Conservation (phyloP, 2,329 filamentous ascomycete genomes). For the Ophiostoma tasmaniense region DNA sequence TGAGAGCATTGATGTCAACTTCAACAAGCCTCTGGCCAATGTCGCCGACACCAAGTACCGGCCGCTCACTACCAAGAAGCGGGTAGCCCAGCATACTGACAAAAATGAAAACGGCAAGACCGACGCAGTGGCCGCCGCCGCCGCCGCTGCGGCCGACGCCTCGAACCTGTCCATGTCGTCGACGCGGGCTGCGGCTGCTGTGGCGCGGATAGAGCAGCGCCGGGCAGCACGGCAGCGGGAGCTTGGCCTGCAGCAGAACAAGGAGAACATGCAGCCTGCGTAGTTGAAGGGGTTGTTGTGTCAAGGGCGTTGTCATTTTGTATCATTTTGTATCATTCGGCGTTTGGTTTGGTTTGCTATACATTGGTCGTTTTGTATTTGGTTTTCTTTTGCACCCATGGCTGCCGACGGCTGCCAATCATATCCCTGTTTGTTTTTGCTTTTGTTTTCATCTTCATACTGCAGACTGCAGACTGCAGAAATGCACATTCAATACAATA, state of each 20-base stretch:
- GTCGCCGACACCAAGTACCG: neutral
- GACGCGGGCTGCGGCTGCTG: constrained; percentile 44
- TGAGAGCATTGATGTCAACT: neutral
- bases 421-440: neutral
- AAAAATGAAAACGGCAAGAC: neutral
- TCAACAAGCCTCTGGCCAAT: neutral
- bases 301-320: neutral
- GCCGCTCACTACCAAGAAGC: neutral
- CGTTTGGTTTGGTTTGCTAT: neutral
- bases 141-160: constrained; percentile 9
- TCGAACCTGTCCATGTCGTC: constrained; percentile 39
- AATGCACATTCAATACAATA: neutral
- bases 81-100: neutral
- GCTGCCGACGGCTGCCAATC: neutral
- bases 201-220: constrained; percentile 46
- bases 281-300: neutral
- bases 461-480: neutral
- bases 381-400: neutral
- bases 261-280: constrained; percentile 44
- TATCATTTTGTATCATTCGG: neutral
- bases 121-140: neutral
- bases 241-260: constrained; percentile 29
- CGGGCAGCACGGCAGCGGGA: constrained; percentile 38
- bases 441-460: neutral
- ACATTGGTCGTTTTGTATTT: neutral